A percentile compares a stretch with the other conserved stretches of the same genome.
These are phyloP conservation scores for Amaranthus cruentus DNA, from an alignment of 148 eudicot genomes.

Conservation along the genomic window DNA sequence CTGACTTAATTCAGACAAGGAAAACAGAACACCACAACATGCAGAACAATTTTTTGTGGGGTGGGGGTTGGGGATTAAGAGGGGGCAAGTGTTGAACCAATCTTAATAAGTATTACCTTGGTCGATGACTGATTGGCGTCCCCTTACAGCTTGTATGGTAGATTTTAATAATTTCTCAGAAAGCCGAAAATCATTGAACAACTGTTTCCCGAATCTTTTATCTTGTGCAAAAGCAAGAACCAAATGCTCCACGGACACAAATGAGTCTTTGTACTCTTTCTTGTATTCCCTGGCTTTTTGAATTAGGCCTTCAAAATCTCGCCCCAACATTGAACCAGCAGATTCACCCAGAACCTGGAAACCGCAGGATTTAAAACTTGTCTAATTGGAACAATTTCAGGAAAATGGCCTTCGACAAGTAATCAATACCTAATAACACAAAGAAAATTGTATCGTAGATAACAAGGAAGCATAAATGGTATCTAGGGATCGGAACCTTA, in stretches of 20 bases:
- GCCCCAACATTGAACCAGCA: constrained; percentile 91
- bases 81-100: too few species aligned
- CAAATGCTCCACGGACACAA: constrained; percentile 94
- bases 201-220: constrained; percentile 82
- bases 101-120: constrained; percentile 45
- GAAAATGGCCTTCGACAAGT: not conserved
- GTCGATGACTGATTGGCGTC: constrained; percentile 81
- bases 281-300: constrained; percentile 73
- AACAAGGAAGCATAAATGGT: not conserved
- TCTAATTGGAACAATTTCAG: not conserved
- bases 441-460: not conserved
- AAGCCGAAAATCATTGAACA: constrained; percentile 72
- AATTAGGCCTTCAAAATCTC: constrained; percentile 78
- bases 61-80: too few species aligned
- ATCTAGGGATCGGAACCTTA: not conserved
- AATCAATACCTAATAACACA: not conserved
- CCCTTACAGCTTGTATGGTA: constrained; percentile 77
- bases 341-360: constrained; percentile 83
- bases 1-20: too few species aligned
- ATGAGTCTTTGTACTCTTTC: constrained; percentile 90
- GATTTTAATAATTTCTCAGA: constrained; percentile 46
- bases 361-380: not conserved
- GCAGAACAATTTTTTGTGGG: too few species aligned
- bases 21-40: too few species aligned
- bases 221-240: constrained; percentile 81